Evolutionary conservation across 345 rosid species (phyloP).

Genomic region (Populus nigra): DNA sequence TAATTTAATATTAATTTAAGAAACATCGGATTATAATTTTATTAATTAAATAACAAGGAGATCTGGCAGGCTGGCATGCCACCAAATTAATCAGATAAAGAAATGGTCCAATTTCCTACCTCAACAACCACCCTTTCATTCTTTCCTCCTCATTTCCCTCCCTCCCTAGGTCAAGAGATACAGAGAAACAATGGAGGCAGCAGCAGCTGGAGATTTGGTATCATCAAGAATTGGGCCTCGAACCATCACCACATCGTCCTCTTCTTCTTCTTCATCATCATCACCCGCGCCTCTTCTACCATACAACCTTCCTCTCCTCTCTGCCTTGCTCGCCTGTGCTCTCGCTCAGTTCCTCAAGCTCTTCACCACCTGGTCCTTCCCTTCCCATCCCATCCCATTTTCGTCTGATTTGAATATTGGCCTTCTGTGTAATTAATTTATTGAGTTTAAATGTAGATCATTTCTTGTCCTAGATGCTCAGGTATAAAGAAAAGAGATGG

Average conservation of each 20-base stretch:
- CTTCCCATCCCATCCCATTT: not conserved
- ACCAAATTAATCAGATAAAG: not conserved
- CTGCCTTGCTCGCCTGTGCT: slow-evolving; percentile 88
- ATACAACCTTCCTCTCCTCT: slow-evolving; percentile 70
- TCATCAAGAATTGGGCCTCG: not conserved
- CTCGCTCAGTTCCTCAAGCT: slow-evolving; percentile 95
- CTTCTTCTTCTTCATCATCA: slow-evolving; percentile 46
- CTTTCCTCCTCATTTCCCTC: not conserved
- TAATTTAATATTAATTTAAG: no score
- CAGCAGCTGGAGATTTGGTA: slow-evolving; percentile 65
- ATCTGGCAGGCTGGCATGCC: not conserved
- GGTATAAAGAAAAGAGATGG: slow-evolving; percentile 96
- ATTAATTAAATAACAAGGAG: not conserved
- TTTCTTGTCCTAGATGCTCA: slow-evolving; percentile 48
- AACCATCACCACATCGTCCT: slow-evolving; percentile 15
- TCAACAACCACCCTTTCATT: no score
- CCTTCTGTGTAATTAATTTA: not conserved
- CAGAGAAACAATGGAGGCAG: not conserved
- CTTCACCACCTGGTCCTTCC: slow-evolving; percentile 85
- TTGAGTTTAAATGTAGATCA: not conserved
- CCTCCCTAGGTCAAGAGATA: not conserved
- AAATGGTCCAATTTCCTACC: no score
- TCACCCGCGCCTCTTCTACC: slow-evolving; percentile 33
- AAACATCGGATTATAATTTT: no score
- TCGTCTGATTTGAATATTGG: not conserved